Conservation (phyloP, 352 stramenopile genomes). For the Hyaloperonospora arabidopsidis region DNA sequence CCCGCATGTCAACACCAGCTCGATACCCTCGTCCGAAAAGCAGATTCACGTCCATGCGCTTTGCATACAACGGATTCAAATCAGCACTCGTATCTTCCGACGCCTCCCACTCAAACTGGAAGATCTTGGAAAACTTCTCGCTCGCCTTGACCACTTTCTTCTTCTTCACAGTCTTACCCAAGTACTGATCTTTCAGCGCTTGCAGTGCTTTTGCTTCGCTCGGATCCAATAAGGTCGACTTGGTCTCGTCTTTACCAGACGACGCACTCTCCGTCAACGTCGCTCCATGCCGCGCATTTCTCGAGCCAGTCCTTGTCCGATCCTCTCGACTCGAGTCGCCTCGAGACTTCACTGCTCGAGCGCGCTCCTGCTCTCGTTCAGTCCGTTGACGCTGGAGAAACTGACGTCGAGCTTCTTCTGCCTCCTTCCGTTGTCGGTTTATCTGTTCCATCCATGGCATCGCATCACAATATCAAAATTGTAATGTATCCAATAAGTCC, state of each 20-base stretch:
- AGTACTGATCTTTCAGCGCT: slow-evolving; percentile 84
- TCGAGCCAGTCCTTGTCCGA: slow-evolving; percentile 3
- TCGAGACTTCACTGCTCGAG: slow-evolving; percentile 1
- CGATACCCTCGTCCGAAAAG: slow-evolving; percentile 89
- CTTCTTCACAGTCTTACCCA: slow-evolving; percentile 80
- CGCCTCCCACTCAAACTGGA: slow-evolving; percentile 92
- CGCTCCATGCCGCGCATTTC: slow-evolving; percentile 5
- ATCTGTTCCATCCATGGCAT: slow-evolving; percentile 23
- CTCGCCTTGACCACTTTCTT: slow-evolving; percentile 89
- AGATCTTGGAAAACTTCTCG: slow-evolving; percentile 90
- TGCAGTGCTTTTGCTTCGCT: slow-evolving; percentile 73
- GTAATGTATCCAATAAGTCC: too few relatives aligned
- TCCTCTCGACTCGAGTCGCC: slow-evolving; percentile 17
- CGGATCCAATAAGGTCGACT: slow-evolving; percentile 21
- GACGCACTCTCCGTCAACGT: slow-evolving; percentile 1
- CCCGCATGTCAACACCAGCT: slow-evolving; percentile 88
- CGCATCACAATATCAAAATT: too few relatives aligned
- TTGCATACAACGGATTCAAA: slow-evolving; percentile 87
- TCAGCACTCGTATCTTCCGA: slow-evolving; percentile 88
- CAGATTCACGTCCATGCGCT: slow-evolving; percentile 85
- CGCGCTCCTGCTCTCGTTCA: slow-evolving; percentile 24
- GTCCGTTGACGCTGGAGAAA: slow-evolving; percentile 55
- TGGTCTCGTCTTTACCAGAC: slow-evolving; percentile 13
- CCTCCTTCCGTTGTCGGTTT: slow-evolving; percentile 47
- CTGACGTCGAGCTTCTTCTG: slow-evolving; percentile 47